A percentile compares a stretch with the other conserved stretches of the same genome.
These are phyloP conservation scores for Tulasnella calospora DNA, from an alignment of 768 basidiomycete species.

Conservation along the genomic window DNA sequence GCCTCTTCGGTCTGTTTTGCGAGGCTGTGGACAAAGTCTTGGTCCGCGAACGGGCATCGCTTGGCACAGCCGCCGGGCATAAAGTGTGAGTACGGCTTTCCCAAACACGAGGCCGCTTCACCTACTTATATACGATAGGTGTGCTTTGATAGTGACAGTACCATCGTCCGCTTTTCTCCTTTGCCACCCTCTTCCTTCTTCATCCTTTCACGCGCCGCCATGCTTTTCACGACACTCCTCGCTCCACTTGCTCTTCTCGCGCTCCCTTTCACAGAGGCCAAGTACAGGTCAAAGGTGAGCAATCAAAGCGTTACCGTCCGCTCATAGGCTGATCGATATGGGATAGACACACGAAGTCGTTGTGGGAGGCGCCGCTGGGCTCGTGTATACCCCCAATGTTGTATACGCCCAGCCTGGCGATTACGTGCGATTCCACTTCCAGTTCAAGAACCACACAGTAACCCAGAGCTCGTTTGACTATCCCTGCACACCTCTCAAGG, in stretches of 20 bases:
- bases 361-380: slow-evolving; percentile 15
- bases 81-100: not conserved
- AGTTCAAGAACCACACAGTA: slow-evolving; percentile 35
- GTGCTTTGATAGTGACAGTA: not conserved
- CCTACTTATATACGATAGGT: not conserved
- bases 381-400: slow-evolving; percentile 5
- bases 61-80: not conserved
- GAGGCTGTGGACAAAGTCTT: not conserved
- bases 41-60: not conserved
- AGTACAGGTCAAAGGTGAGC: not conserved
- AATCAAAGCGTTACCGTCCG: not conserved
- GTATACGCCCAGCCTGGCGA: slow-evolving; percentile 23
- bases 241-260: not conserved
- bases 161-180: not conserved
- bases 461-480: slow-evolving; percentile 35
- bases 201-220: not conserved
- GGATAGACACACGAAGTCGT: not conserved
- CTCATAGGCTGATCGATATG: not conserved
- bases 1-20: not conserved
- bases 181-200: not conserved
- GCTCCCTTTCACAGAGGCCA: not conserved
- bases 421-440: slow-evolving; percentile 18
- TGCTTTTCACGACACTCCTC: slow-evolving; percentile 2
- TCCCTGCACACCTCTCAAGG: slow-evolving; percentile 42
- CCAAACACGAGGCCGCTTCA: not conserved